A percentile compares a stretch with the other conserved stretches of the same genome.
These are phyloP conservation scores for Bathelium albidoporum DNA, from an alignment of 495 filamentous ascomycete species.

Conservation along the genomic window DNA sequence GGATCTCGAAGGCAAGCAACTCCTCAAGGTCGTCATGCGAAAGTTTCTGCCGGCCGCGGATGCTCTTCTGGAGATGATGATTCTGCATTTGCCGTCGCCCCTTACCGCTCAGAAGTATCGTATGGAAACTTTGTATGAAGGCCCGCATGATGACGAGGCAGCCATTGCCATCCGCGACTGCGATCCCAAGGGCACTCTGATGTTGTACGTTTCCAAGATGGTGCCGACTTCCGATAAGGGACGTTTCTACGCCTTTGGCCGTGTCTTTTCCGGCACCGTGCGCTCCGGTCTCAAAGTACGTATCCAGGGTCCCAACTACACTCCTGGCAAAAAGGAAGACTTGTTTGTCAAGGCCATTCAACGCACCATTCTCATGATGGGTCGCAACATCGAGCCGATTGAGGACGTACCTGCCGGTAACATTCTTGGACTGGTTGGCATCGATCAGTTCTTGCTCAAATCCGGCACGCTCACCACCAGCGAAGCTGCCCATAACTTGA, in stretches of 20 bases:
- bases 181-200: conserved; percentile 93
- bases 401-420: conserved; percentile 99
- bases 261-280: conserved; percentile 98
- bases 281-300: conserved; percentile 97
- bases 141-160: conserved; percentile 81
- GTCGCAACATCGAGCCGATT: conserved; percentile 96
- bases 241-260: conserved; percentile 99
- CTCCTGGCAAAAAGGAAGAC: conserved; percentile 95
- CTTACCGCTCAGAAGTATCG: conserved; percentile 96
- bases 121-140: conserved; percentile 97
- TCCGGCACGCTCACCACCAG: conserved; percentile 96
- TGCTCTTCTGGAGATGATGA: conserved; percentile 99
- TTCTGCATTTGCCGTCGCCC: conserved; percentile 95
- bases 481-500: conserved; percentile 98
- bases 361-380: conserved; percentile 99
- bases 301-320: conserved; percentile 99
- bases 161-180: conserved; percentile 96
- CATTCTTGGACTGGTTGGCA: conserved; percentile 97
- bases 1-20: conserved; percentile 89
- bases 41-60: conserved; percentile 98
- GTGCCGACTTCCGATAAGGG: conserved; percentile 99
- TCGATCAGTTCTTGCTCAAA: conserved; percentile 99
- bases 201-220: conserved; percentile 99
- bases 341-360: conserved; percentile 99
- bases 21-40: conserved; percentile 95